Base-by-base conservation (phyloP, 306 rosid species). In the Citrullus amarus region DNA sequence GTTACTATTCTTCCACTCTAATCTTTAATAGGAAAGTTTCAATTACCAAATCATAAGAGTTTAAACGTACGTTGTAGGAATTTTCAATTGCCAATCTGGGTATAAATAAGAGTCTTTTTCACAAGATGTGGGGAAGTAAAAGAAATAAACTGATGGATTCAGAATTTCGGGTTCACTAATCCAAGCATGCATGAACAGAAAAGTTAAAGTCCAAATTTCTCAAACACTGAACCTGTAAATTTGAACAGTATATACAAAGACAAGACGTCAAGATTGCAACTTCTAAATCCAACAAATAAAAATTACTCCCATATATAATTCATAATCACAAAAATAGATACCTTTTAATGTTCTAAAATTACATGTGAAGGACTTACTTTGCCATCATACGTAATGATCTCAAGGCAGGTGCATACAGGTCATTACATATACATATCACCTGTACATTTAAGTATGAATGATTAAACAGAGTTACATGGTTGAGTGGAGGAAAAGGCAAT, bases 361-460 rank as follows among this genome's bases (percentile, higher is more conserved):
- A 53, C 57, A 78, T 81, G 53, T 70, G 77, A 70, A 82, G 82
- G 73, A 84, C 95, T 89, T 92, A 94, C 98, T 90, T 90, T 80
- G 97, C 97, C 50, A 92, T 86, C 78, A 86, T 92, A 76, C 98
- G 97, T 82, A 94, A 83, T 51, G 93, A 91, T 88, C 98, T 92
- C 86, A 94, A 88, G 72, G 92, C 93, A 63, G 98, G 96, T 65
- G 97, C 91, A 79, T 94, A 94, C 41, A 94, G 88, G 82, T 94
- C 98, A 88, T 94, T 94, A 78, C 98, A 94, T 82, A 94, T 94
- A 90, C 98, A 94, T 81, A 94, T 90, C 80, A 94, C 94, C 98
- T 93, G 85, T 78, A 62, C 13, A 32, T 62, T 69, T 80, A 39
- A 82, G 38, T 57, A 56, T 80, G 81, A 66, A 56, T 80, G 81